Evolutionary conservation across 176 grass and related monocot genomes (phyloP).

Genomic region (Saccharum officinarum): DNA sequence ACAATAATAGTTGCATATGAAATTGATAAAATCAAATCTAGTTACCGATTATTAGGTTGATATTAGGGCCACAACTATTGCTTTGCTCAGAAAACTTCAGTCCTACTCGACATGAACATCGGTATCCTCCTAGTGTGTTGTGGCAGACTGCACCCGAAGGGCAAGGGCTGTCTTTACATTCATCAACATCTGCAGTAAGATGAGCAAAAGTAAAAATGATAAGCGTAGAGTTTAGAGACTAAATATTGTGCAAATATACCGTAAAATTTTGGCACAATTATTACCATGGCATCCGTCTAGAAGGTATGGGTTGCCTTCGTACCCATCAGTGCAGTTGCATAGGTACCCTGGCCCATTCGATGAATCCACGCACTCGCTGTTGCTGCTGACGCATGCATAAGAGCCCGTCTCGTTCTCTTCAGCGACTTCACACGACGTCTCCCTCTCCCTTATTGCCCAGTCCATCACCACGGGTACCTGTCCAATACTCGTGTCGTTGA

Average conservation of each 20-base stretch:
- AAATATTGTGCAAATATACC: too few species aligned
- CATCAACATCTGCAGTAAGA: conserved; percentile 13
- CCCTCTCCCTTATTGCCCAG: conserved; percentile 7
- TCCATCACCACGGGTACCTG: neutral
- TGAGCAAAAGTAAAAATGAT: neutral
- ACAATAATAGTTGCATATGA: too few species aligned
- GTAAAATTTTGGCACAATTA: neutral
- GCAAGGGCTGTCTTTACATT: conserved; percentile 25
- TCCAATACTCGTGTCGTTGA: neutral
- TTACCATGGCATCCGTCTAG: conserved; percentile 29
- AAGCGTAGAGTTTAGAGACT: neutral
- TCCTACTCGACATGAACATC: conserved; percentile 35
- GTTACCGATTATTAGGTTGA: too few species aligned
- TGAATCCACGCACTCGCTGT: neutral
- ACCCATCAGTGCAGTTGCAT: conserved; percentile 31
- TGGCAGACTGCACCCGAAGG: neutral
- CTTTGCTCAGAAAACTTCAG: neutral
- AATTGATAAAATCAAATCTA: too few species aligned
- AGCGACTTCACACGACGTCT: neutral
- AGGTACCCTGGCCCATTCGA: conserved; percentile 1
- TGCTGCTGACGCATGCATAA: conserved; percentile 12
- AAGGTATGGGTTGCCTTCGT: conserved; percentile 36
- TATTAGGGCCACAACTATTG: too few species aligned
- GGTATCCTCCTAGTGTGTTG: neutral
- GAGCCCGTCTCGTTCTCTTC: neutral